A percentile compares a stretch with the other conserved stretches of the same genome.
These are phyloP conservation scores for Suhomyces ambrosiae DNA, from an alignment of 1,139 yeast species.

Conservation along the genomic window DNA sequence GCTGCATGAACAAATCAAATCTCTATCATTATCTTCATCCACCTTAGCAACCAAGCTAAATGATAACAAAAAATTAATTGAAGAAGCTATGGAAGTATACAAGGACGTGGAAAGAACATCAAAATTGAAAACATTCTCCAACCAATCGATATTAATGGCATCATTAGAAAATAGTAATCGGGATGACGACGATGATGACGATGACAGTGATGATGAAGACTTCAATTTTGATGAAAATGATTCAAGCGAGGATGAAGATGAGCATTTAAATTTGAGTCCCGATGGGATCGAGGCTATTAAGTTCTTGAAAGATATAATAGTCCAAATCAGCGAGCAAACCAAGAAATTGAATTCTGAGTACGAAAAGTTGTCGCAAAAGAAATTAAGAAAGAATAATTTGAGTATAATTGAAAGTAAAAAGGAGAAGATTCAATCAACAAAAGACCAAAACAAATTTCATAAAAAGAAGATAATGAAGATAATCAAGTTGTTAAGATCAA, in stretches of 20 bases:
- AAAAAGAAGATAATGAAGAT: constrained; percentile 39
- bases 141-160: constrained; percentile 51
- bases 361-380: constrained; percentile 45
- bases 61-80: constrained; percentile 46
- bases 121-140: constrained; percentile 49
- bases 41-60: constrained; percentile 31
- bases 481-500: constrained; percentile 34
- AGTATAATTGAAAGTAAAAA: constrained; percentile 44
- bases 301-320: constrained; percentile 16
- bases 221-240: constrained; percentile 19
- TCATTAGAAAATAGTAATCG: constrained; percentile 34
- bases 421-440: constrained; percentile 43
- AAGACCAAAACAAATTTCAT: constrained; percentile 41
- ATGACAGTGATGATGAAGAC: constrained; percentile 18
- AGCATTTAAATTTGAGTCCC: constrained; percentile 28
- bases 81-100: constrained; percentile 53
- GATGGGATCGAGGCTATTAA: constrained; percentile 36
- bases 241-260: constrained; percentile 24
- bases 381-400: constrained; percentile 42
- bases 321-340: constrained; percentile 32
- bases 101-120: constrained; percentile 50
- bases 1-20: constrained; percentile 44
- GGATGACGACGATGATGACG: constrained; percentile 23
- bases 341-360: constrained; percentile 35
- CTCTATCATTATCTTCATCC: constrained; percentile 17